Evolutionary conservation across 495 filamentous ascomycete species (phyloP).

Genomic region (Aspergillus heteromorphus): DNA sequence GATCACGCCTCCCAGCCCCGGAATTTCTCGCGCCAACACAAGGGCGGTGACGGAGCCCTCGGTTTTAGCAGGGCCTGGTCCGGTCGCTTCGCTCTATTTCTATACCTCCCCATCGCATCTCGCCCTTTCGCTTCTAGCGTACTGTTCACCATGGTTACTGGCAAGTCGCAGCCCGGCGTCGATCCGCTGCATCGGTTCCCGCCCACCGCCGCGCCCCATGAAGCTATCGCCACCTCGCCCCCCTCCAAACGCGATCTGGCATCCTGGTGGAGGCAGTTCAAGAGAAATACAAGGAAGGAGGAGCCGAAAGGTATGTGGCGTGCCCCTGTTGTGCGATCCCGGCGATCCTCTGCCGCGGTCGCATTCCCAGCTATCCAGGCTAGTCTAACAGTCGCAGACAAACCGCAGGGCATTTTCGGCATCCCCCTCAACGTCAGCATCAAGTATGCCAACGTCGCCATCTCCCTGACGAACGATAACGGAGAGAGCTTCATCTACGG

Average conservation of each 20-base stretch:
- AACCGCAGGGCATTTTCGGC: constrained; percentile 72
- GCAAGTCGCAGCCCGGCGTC: constrained; percentile 37
- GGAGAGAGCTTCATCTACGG: constrained; percentile 97
- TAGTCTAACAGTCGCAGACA: constrained; percentile 18
- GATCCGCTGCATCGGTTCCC: constrained; percentile 30
- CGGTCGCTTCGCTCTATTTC: constrained; percentile 4
- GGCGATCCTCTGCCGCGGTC: neutral
- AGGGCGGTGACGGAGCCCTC: constrained; percentile 33
- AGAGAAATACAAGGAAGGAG: constrained; percentile 65
- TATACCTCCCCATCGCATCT: constrained; percentile 2
- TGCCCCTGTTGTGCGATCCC: neutral
- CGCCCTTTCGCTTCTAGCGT: constrained; percentile 1
- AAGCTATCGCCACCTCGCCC: constrained; percentile 45
- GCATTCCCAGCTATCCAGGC: neutral
- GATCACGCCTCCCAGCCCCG: constrained; percentile 30
- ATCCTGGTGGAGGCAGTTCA: constrained; percentile 91
- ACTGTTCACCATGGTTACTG: constrained; percentile 36
- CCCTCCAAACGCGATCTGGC: constrained; percentile 76
- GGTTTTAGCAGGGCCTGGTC: constrained; percentile 5
- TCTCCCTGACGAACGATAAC: constrained; percentile 84
- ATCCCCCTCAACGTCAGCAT: constrained; percentile 93
- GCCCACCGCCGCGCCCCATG: constrained; percentile 28
- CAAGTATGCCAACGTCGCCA: constrained; percentile 96
- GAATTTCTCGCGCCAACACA: constrained; percentile 29
- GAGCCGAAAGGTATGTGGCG: constrained; percentile 64